phyloP scores from a whole-genome alignment of 495 filamentous ascomycete species.

The Xylaria castorea region DNA sequence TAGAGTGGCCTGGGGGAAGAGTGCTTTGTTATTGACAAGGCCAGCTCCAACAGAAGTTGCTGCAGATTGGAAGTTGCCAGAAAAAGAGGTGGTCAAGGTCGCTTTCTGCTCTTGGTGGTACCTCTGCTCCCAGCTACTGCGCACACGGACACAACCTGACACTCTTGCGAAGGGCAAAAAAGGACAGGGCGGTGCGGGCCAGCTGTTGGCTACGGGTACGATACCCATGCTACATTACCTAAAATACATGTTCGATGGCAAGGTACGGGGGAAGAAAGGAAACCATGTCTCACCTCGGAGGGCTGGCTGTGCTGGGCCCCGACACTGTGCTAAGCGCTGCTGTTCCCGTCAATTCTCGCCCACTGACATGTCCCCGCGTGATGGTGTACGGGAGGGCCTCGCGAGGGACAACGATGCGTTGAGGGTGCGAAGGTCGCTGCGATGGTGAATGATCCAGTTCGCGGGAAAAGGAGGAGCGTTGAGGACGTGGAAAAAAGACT shows the following conservation, averaged over 20 bases:
- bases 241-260: constrained; percentile 39
- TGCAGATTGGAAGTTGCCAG: constrained; percentile 39
- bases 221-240: constrained; percentile 40
- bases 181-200: constrained; percentile 46
- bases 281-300: constrained; percentile 42
- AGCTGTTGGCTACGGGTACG: constrained; percentile 39
- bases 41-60: constrained; percentile 36
- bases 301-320: constrained; percentile 28
- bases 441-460: constrained; percentile 10
- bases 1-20: constrained; percentile 33
- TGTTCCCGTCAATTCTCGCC: constrained; percentile 23
- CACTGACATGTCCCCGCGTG: constrained; percentile 27
- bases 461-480: constrained; percentile 16
- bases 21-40: constrained; percentile 44
- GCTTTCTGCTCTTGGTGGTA: constrained; percentile 35
- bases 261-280: constrained; percentile 30
- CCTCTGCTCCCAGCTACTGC: constrained; percentile 22
- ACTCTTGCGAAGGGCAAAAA: constrained; percentile 32
- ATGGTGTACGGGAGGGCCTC: constrained; percentile 21
- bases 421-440: neutral
- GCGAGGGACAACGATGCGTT: constrained; percentile 16
- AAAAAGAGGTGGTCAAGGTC: constrained; percentile 39
- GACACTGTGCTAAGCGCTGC: constrained; percentile 16
- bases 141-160: constrained; percentile 30
- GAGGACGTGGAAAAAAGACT: constrained; percentile 5